A percentile compares a stretch with the other conserved stretches of the same genome.
These are phyloP conservation scores for Lophium mytilinum DNA, from an alignment of 495 filamentous ascomycete genomes.

Conservation along the genomic window DNA sequence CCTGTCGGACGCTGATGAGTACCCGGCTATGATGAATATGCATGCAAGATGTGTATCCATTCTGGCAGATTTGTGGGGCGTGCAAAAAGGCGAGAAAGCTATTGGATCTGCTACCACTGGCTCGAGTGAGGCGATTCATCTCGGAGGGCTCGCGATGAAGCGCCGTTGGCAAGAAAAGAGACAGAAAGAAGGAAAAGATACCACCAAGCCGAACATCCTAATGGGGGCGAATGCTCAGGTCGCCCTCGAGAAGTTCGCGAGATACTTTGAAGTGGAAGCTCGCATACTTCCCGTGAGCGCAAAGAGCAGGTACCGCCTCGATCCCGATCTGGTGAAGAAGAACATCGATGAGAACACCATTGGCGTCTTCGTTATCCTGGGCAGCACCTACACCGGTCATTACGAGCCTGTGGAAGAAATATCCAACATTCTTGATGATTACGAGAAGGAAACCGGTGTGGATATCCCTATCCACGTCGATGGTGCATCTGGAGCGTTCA, in stretches of 20 bases:
- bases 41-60: conserved; percentile 66
- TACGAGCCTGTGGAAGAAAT: conserved; percentile 69
- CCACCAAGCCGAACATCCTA: conserved; percentile 59
- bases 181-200: conserved; percentile 51
- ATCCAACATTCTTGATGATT: conserved; percentile 57
- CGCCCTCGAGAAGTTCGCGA: conserved; percentile 62
- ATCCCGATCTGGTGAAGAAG: conserved; percentile 53
- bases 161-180: conserved; percentile 65
- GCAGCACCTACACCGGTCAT: conserved; percentile 68
- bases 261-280: conserved; percentile 73
- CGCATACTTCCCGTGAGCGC: conserved; percentile 59
- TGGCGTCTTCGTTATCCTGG: conserved; percentile 67
- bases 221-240: conserved; percentile 76
- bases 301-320: conserved; percentile 54
- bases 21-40: conserved; percentile 66
- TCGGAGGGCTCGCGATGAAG: conserved; percentile 73
- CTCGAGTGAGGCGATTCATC: conserved; percentile 64
- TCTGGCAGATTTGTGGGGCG: conserved; percentile 61
- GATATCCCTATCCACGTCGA: conserved; percentile 73
- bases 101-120: conserved; percentile 68
- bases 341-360: conserved; percentile 75
- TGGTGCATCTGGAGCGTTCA: conserved; percentile 63
- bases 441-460: conserved; percentile 51
- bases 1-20: conserved; percentile 62
- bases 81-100: conserved; percentile 55